These are phyloP conservation scores for Helianthus annuus DNA, from an alignment of 129 eudicot species.

Conservation along the genomic window DNA sequence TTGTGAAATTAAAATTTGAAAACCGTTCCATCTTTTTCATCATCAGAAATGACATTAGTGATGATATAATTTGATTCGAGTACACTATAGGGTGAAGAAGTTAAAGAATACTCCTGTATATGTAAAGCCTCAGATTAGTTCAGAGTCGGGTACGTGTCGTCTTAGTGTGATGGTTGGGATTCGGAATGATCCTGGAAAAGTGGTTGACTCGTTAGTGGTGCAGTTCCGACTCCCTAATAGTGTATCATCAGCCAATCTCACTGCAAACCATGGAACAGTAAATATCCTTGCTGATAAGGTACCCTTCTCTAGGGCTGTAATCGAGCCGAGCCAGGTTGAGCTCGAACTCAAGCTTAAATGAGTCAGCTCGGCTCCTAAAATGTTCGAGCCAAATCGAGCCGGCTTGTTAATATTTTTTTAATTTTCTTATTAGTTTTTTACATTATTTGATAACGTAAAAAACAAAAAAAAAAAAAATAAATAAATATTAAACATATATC, in stretches of 20 bases:
- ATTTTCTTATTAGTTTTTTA: too few relatives aligned
- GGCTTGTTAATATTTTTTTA: too few relatives aligned
- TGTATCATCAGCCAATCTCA: constrained; percentile 76
- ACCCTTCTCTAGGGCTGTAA: constrained; percentile 7
- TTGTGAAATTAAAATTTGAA: neutral
- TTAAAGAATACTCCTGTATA: constrained; percentile 84
- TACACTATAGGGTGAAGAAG: constrained; percentile 69
- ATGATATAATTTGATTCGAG: constrained; percentile 6
- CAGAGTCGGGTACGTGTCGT: constrained; percentile 87
- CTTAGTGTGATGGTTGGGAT: constrained; percentile 78
- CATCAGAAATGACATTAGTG: neutral
- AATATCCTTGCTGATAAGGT: constrained; percentile 92
- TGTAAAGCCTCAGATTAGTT: constrained; percentile 87
- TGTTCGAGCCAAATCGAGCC: too few relatives aligned
- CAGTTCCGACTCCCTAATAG: constrained; percentile 76
- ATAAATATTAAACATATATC: too few relatives aligned
- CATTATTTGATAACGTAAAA: too few relatives aligned
- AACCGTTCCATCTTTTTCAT: neutral
- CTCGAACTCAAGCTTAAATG: too few relatives aligned
- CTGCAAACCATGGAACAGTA: constrained; percentile 85
- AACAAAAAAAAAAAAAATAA: too few relatives aligned
- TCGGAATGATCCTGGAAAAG: constrained; percentile 84
- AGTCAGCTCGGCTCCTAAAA: too few relatives aligned
- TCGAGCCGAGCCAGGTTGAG: too few relatives aligned
- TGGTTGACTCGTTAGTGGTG: constrained; percentile 61